phyloP scores from a whole-genome alignment of 345 rosid species.

The Arabidopsis suecica region DNA sequence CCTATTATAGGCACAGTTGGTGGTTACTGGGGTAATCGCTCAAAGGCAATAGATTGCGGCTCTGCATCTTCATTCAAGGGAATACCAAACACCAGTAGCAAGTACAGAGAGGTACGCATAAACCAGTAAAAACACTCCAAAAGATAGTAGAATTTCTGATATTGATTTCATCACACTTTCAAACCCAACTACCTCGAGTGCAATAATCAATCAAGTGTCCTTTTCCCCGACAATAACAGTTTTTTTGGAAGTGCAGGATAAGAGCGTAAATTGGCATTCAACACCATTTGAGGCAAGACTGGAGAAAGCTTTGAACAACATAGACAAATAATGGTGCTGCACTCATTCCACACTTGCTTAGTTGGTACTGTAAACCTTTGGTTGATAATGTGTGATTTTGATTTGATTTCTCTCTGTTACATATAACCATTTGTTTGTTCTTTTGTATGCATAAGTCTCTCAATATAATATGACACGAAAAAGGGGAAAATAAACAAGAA shows the following conservation, averaged over 20 bases:
- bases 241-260: slow-evolving; percentile 70
- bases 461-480: not conserved
- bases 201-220: not conserved
- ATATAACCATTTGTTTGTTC: not conserved
- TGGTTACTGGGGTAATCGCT: slow-evolving; percentile 66
- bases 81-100: slow-evolving; percentile 88
- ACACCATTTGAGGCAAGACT: slow-evolving; percentile 93
- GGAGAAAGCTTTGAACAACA: slow-evolving; percentile 82
- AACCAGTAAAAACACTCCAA: slow-evolving; percentile 11
- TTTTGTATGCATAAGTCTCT: slow-evolving; percentile 16
- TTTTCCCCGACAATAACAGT: slow-evolving; percentile 55
- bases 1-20: slow-evolving; percentile 90
- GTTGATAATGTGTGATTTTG: not conserved
- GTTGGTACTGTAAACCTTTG: slow-evolving; percentile 10
- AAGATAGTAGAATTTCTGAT: not conserved
- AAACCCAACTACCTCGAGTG: not conserved
- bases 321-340: slow-evolving; percentile 38
- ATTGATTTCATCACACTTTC: not conserved
- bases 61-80: slow-evolving; percentile 77
- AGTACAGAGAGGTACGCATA: slow-evolving; percentile 83
- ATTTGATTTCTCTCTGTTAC: slow-evolving; percentile 8
- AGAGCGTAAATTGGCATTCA: slow-evolving; percentile 84
- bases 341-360: slow-evolving; percentile 17
- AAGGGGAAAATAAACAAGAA: slow-evolving; percentile 8
- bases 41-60: slow-evolving; percentile 46